Evolutionary conservation across 805 yeast species (phyloP), one percentile per base, ranked within the genome.

Genomic region (Spathaspora girioi): DNA sequence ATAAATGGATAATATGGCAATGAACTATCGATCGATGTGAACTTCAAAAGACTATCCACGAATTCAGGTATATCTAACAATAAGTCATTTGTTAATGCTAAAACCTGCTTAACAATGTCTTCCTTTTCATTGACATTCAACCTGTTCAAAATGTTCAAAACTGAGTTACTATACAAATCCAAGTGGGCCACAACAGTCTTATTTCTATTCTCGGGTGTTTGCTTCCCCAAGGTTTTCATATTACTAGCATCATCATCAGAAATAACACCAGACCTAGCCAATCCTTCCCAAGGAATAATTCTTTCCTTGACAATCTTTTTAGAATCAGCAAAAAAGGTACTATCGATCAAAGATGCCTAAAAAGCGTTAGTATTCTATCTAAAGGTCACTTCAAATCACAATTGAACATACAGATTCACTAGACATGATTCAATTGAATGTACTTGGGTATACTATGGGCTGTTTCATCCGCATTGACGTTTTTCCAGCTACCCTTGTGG

Each of bases 251-350:
- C 94, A 54, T 81, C 82, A 47, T 78, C 78, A 43, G 84, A 71
- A 38, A 92, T 75, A 44, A 84, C 79, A 46, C 81, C 83, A 17
- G 92, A 84, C 50, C 96, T 78, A 10, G 88, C 84, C 59, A 87
- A 83, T 9, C 96, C 96, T 62, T 89, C 96, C 97, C 97, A 92
- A 31, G 96, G 96, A 50, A 91, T 81, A 31, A 92, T 84, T 56
- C 94, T 81, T 54, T 88, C 85, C 60, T 94, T 77, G 56, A 90
- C 84, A 54, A 82, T 82, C 56, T 78, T 75, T 59, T 86, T 77
- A 49, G 85, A 78, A 59, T 86, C 92, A 52, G 78, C 77, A 62
- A 89, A 75, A 59, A 79, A 83, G 31, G 78, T 78, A 66, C 89
- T 86, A 56, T 89, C 92, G 59, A 87, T 69, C 49, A 77, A 71